Evolutionary conservation across 768 basidiomycete genomes (phyloP), one percentile per base, ranked within the genome.

Genomic region (Auriscalpium microsporum): DNA sequence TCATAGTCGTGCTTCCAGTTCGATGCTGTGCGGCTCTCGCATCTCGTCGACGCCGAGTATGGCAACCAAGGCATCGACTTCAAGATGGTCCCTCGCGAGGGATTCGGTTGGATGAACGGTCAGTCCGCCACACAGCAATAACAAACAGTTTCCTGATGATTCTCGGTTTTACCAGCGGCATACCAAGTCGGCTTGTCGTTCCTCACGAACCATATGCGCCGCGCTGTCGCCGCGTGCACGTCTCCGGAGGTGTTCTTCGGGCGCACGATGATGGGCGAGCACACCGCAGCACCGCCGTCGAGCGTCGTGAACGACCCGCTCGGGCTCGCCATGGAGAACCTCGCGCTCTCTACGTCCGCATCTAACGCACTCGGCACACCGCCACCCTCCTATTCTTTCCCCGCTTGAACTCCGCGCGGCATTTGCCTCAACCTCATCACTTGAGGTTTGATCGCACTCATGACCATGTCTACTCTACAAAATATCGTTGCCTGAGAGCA

Each of bases 71-170:
- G 95, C 49, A 79, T 95, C 62, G 95, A 99, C 74, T 99, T 99
- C 75, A 92, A 94, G 74, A 85, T 94, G 80, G 89, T 97, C 45
- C 94, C 94, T 50, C 81, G 94, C 13, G 95, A 98, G 72, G 95
- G 95, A 53, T 99, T 98, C 67, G 95, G 95, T 9, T 97, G 94
- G 95, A 96, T 94, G 89, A 95, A 95, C 59, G 78, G 91, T 92
- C 64, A 57, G 84, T 73, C 10, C 34, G 1, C 33, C 40, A 37
- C 10, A 1, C 45, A 14, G 36, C 28, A 53, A 16, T 10, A 36
- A 2, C 0, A 19, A 33, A 8, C 38, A 38, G 28, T 10, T 35
- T 13, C n/a, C 38, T 52, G 42, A n/a, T 54, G 42, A 53, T 55
- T 45, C 48, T 23, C 38, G 37, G 51, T 38, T 50, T 54, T 40